Base-by-base conservation (phyloP, 1,139 yeast species). In the Pichia sp. region DNA sequence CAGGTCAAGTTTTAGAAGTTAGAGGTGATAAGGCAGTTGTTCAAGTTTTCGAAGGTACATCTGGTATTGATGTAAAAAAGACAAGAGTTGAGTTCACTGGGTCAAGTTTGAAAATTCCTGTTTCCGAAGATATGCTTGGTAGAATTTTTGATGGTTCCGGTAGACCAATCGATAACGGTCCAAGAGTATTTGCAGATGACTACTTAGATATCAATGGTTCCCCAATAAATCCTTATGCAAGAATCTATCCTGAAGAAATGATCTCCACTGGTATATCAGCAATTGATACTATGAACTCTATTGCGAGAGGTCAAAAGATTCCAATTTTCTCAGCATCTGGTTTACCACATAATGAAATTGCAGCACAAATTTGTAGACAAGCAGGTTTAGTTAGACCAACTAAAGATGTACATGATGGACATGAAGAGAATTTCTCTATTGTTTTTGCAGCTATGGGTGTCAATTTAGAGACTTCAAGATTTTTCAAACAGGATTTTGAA, bases 191-290 rank as follows among this genome's bases (percentile, higher is more conserved):
- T 61, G 98, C 99, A 41, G 99, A 91, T 67, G 99, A 91, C 64
- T 91, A 86, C 65, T 73, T 93, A 65, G 99, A 91, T 65, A 93
- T 91, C 61, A 91, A 91, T 63, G 99, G 99, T 47, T 88, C 97
- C 33, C 98, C 99, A 58, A 91, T 91, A 64, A 91, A 91, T 63
- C 99, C 99, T 39, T 91, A 69, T 64, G 94, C 96, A 38, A 93
- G 99, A 71, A 91, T 91, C 55, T 91, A 93, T 62, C 99, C 99
- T 20, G 98, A 91, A 71, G 99, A 91, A 72, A 91, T 91, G 98
- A 91, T 91, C 58, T 88, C 96, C 42, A 91, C 98, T 22, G 99
- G 99, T 76, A 74, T 91, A 52, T 88, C 96, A 38, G 96, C 98
- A 37, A 93, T 91, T 60, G 99, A 91, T 66, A 89, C 97, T 45